A percentile compares a stretch with the other conserved stretches of the same genome.
phyloP scores from a whole-genome alignment of 2,329 filamentous ascomycete genomes.

The Acephala macrosclerotiorum region DNA sequence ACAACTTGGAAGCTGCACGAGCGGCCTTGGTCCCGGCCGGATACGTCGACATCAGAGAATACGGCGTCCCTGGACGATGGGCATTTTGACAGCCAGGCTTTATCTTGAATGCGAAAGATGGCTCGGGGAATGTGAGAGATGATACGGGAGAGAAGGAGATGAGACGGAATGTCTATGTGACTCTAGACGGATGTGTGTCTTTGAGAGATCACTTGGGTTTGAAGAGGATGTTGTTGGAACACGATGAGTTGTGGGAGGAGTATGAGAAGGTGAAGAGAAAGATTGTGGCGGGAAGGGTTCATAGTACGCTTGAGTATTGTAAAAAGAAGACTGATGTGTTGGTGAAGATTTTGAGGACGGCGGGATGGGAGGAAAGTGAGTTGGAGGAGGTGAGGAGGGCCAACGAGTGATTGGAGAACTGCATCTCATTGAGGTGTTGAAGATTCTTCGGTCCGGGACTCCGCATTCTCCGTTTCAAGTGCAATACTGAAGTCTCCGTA shows the following conservation, averaged over 20 bases:
- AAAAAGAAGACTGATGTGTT: constrained; percentile 33
- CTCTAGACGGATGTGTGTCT: constrained; percentile 44
- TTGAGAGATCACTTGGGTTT: constrained; percentile 49
- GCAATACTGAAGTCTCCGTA: too few relatives aligned
- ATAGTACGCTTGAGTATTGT: constrained; percentile 29
- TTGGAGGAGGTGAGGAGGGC: constrained; percentile 29
- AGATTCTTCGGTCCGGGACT: too few relatives aligned
- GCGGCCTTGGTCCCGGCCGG: constrained; percentile 43
- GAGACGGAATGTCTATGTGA: constrained; percentile 48
- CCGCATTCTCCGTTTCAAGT: too few relatives aligned
- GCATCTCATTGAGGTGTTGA: background rate
- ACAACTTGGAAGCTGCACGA: constrained; percentile 40
- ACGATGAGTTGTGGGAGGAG: constrained; percentile 43
- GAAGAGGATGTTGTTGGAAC: constrained; percentile 44
- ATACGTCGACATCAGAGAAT: constrained; percentile 47
- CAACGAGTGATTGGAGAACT: constrained; percentile 18
- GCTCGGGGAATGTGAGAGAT: background rate
- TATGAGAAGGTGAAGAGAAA: constrained; percentile 33
- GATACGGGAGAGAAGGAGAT: constrained; percentile 20
- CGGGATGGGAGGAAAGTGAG: constrained; percentile 33
- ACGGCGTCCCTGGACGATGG: constrained; percentile 46
- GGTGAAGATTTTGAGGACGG: constrained; percentile 33
- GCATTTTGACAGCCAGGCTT: constrained; percentile 43
- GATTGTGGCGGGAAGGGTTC: constrained; percentile 23
- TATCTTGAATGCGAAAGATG: constrained; percentile 1